These are phyloP conservation scores for Lachancea waltii DNA, from an alignment of 805 yeast genomes.

Conservation along the genomic window DNA sequence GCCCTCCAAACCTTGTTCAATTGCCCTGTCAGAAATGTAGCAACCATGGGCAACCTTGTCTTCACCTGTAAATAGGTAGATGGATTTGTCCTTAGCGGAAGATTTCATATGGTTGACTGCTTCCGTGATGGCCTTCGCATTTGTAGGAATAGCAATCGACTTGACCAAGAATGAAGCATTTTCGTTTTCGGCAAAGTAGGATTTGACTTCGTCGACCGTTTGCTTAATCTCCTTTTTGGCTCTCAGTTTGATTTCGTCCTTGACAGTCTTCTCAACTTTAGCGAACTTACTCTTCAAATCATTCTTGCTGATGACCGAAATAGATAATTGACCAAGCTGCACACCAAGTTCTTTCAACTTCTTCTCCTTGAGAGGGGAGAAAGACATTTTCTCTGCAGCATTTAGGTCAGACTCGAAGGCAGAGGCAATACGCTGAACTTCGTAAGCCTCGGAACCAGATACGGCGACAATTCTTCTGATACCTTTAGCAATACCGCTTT, in stretches of 20 bases:
- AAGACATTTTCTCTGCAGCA: constrained; percentile 54
- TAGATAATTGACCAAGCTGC: constrained; percentile 69
- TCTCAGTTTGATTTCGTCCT: constrained; percentile 79
- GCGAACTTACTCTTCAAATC: constrained; percentile 66
- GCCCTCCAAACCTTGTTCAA: constrained; percentile 65
- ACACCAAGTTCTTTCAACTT: constrained; percentile 80
- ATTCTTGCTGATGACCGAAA: constrained; percentile 76
- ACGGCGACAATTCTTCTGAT: constrained; percentile 97
- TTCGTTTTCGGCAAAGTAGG: constrained; percentile 52
- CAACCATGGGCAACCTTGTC: constrained; percentile 92
- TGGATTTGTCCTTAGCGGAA: constrained; percentile 63
- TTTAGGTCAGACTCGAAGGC: constrained; percentile 61
- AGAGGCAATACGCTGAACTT: constrained; percentile 76
- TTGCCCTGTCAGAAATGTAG: constrained; percentile 67
- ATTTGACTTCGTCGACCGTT: constrained; percentile 69
- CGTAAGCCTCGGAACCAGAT: constrained; percentile 84
- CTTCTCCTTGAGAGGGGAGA: constrained; percentile 74
- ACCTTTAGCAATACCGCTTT: constrained; percentile 97
- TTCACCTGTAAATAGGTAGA: constrained; percentile 74
- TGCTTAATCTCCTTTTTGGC: constrained; percentile 85
- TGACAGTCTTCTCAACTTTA: constrained; percentile 76
- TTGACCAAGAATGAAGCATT: constrained; percentile 57
- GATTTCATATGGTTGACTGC: constrained; percentile 80
- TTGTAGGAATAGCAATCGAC: constrained; percentile 63
- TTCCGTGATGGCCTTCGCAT: constrained; percentile 91